Evolutionary conservation across 1,284 basidiomycete species (phyloP), one percentile per base, ranked within the genome.

Genomic region (Cutaneotrichosporon spelunceum): DNA sequence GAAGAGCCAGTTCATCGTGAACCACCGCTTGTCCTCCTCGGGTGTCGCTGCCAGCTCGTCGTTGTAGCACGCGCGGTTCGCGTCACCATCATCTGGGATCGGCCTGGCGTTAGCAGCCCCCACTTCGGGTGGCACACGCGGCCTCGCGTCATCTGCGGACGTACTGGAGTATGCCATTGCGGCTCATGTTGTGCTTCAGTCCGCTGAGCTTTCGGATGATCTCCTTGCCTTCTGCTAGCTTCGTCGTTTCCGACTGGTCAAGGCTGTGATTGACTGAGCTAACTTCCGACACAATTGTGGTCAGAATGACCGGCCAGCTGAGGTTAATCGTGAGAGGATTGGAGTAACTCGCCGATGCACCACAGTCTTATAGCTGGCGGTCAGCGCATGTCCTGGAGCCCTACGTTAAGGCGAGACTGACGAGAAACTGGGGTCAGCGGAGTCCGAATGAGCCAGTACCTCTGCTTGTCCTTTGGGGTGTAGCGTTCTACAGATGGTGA

Each of bases 1-100:
- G 74, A 85, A 97, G 14, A 99, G 83, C 93, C 94, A 98, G 4
- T 93, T 90, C 9, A 90, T 87, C 2, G 85, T 88, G 74, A 93
- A 93, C 95, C 95, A 99, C 0, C 88, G 90, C 68, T 87, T 83
- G 64, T 85, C 83, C 1, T 82, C 80, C 1, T 82, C 76, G 13
- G 80, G 71, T 2, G 89, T 81, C 1, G 77, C 73, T 2, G 78
- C 78, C 13, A 97, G 81, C 66, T 90, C 87, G 0, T 80, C 72
- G 68, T 97, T 96, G 79, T 93, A 96, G 24, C 83, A 79, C 0
- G 84, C 82, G 2, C 85, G 79, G 61, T 86, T 84, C 19, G 85
- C 78, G 50, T 88, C 89, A 1, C 88, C 88, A 68, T 95, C 93
- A 4, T 86, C 80, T 10, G 83, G 81, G 57, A 94, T 86, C 0